Evolutionary conservation across 1,284 basidiomycete genomes (phyloP).

Genomic region (Somion occarium): DNA sequence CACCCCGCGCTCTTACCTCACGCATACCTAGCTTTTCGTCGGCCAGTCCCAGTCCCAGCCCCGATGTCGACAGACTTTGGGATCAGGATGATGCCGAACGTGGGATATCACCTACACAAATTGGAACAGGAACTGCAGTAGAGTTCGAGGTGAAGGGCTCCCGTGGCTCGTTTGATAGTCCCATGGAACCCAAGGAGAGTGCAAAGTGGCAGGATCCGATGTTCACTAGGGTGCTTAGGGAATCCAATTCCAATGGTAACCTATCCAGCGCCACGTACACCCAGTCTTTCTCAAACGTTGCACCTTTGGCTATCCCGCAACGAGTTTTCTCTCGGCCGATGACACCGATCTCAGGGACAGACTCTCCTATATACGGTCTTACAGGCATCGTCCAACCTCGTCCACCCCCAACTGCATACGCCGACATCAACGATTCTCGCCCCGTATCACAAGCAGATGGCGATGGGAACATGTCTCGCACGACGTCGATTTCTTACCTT

Average conservation of each 20-base stretch:
- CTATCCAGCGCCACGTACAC: not conserved
- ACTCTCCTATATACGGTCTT: conserved; percentile 47
- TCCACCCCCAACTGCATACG: not conserved
- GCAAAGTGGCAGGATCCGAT: conserved; percentile 25
- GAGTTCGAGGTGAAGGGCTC: conserved; percentile 9
- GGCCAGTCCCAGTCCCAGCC: conserved; percentile 11
- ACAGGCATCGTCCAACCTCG: conserved; percentile 31
- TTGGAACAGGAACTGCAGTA: conserved; percentile 1
- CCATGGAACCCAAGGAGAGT: conserved; percentile 17
- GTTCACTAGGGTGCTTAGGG: conserved; percentile 17
- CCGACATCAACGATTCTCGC: no score
- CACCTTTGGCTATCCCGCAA: conserved; percentile 7
- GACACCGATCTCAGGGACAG: conserved; percentile 14
- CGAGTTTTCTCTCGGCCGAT: conserved; percentile 8
- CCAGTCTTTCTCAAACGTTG: not conserved
- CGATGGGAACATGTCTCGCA: conserved; percentile 5
- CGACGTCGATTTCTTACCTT: conserved; percentile 39
- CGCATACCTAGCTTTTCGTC: conserved; percentile 11
- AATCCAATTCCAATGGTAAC: not conserved
- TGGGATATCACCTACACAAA: conserved; percentile 18
- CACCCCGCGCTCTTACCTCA: conserved; percentile 12
- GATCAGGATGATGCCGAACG: conserved; percentile 29
- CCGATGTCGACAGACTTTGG: conserved; percentile 25
- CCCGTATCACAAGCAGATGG: not conserved
- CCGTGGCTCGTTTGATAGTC: conserved; percentile 8